These are phyloP conservation scores for Yamadazyma dushanensis DNA, from an alignment of 1,139 yeast genomes.

Conservation along the genomic window DNA sequence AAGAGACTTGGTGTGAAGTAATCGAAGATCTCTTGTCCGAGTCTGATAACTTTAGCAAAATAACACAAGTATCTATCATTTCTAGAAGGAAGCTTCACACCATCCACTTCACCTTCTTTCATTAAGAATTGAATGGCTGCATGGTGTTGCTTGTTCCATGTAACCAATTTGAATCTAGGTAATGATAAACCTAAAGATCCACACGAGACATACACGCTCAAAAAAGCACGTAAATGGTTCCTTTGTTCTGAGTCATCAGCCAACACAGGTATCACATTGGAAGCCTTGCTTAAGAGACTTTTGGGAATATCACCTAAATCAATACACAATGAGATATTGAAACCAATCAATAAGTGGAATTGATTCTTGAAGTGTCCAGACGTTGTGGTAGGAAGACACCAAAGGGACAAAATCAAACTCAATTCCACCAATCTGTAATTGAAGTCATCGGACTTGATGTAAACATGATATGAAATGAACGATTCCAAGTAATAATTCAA, in stretches of 20 bases:
- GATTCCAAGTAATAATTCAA: conserved; percentile 47
- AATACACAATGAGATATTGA: conserved; percentile 46
- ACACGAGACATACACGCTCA: conserved; percentile 50
- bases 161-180: conserved; percentile 48
- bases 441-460: conserved; percentile 43
- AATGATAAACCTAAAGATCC: conserved; percentile 51
- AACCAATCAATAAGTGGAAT: conserved; percentile 45
- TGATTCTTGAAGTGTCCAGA: conserved; percentile 55
- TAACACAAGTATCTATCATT: conserved; percentile 39
- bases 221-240: conserved; percentile 39
- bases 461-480: conserved; percentile 43
- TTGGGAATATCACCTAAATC: conserved; percentile 43
- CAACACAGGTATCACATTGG: conserved; percentile 18
- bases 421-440: conserved; percentile 41
- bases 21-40: conserved; percentile 47
- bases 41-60: conserved; percentile 37
- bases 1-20: conserved; percentile 21
- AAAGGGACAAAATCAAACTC: conserved; percentile 46
- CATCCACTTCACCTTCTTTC: conserved; percentile 26
- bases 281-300: conserved; percentile 12
- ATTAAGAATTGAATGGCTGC: conserved; percentile 32
- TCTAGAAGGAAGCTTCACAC: conserved; percentile 18
- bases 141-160: conserved; percentile 48
- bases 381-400: conserved; percentile 52
- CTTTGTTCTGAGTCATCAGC: conserved; percentile 34